phyloP scores from a whole-genome alignment of 179 eudicot species.

The Kewa caespitosa region DNA sequence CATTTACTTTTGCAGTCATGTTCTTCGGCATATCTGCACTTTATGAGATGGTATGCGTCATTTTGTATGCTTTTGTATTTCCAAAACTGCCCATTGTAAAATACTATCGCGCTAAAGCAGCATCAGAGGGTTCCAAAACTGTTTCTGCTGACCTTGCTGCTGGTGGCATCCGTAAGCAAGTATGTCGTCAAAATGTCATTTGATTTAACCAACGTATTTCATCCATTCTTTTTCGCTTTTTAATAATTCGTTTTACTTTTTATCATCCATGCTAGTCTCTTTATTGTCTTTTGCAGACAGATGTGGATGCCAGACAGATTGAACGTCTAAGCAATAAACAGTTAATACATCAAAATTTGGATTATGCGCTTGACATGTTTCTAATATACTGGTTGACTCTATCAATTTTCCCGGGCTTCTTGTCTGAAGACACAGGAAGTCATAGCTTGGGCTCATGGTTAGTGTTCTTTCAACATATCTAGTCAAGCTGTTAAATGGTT shows the following conservation, averaged over 20 bases:
- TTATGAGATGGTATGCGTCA: conserved; percentile 37
- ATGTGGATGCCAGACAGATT: neutral
- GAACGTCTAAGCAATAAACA: conserved; percentile 39
- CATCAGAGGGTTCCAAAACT: conserved; percentile 54
- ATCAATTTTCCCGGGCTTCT: conserved; percentile 59
- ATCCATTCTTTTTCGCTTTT: too few relatives aligned
- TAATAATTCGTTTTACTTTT: neutral
- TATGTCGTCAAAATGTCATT: neutral
- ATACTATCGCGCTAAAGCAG: conserved; percentile 56
- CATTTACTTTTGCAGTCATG: conserved; percentile 37
- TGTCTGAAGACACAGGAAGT: conserved; percentile 52
- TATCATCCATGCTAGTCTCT: too few relatives aligned
- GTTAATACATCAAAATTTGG: conserved; percentile 40
- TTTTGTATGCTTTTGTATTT: conserved; percentile 45
- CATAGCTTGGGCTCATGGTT: conserved; percentile 51
- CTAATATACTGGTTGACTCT: conserved; percentile 37
- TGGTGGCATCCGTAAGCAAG: conserved; percentile 38
- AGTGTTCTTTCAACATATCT: conserved; percentile 2
- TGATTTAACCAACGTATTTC: too few relatives aligned
- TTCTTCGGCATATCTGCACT: conserved; percentile 44
- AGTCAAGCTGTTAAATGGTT: too few relatives aligned
- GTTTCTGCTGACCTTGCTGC: conserved; percentile 62
- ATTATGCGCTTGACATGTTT: conserved; percentile 47
- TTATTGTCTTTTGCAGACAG: conserved; percentile 22
- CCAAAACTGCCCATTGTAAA: conserved; percentile 57